A percentile compares a stretch with the other conserved stretches of the same genome.
Conservation (phyloP, 2,329 filamentous ascomycete species). For the Xylariaceae sp. region DNA sequence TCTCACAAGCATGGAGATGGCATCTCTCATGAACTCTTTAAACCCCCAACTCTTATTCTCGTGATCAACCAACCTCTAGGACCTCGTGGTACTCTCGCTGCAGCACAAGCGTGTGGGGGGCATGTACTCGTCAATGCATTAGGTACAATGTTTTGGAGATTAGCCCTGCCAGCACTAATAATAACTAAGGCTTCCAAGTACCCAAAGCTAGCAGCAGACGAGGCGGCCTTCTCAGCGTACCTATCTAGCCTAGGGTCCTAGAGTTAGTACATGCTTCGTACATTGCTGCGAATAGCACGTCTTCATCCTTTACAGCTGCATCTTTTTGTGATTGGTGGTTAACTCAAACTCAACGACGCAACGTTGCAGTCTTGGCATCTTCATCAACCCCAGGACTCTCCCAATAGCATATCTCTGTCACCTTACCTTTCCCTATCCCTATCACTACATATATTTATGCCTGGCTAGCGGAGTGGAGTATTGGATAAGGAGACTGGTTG, state of each 20-base stretch:
- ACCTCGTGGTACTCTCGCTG: neutral
- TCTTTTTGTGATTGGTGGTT: slow-evolving; percentile 16
- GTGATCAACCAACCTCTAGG: neutral
- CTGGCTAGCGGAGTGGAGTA: neutral
- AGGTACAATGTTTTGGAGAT: slow-evolving; percentile 3
- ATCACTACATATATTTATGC: neutral
- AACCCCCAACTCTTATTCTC: neutral
- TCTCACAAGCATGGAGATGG: slow-evolving; percentile 13
- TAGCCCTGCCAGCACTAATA: too few species aligned
- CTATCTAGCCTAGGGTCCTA: neutral
- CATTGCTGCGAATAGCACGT: neutral
- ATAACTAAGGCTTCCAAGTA: neutral
- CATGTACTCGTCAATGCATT: neutral
- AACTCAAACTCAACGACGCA: slow-evolving; percentile 15
- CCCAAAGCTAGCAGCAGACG: neutral
- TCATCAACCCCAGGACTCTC: slow-evolving; percentile 5
- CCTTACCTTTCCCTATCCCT: neutral
- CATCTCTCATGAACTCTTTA: slow-evolving; percentile 12
- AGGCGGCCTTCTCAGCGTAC: neutral
- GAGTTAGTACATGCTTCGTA: neutral
- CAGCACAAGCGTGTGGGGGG: neutral
- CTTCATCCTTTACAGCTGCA: neutral
- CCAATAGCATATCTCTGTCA: slow-evolving; percentile 13
- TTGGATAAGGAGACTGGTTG: neutral
- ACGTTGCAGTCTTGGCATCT: slow-evolving; percentile 30